Evolutionary conservation across 148 eudicot genomes (phyloP).

Genomic region (Amaranthus cruentus): DNA sequence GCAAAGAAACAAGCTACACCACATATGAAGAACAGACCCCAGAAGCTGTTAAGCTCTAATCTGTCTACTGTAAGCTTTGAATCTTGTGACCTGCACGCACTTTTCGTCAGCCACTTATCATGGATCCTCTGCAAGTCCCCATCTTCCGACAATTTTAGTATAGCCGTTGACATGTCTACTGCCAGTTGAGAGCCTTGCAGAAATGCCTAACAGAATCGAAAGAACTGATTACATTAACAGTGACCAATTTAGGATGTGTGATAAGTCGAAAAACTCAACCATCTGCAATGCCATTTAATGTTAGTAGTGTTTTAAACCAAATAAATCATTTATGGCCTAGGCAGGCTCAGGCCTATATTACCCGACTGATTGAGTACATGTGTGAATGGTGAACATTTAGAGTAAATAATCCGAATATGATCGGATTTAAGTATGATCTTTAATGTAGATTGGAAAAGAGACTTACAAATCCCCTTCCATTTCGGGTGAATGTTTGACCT

Average conservation of each 20-base stretch:
- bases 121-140: conserved; percentile 63
- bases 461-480: conserved; percentile 87
- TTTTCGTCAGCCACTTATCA: conserved; percentile 54
- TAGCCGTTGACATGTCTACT: conserved; percentile 55
- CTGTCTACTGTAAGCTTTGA: conserved; percentile 39
- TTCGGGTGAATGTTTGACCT: conserved; percentile 63
- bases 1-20: conserved; percentile 24
- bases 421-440: too few relatives aligned
- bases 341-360: too few relatives aligned
- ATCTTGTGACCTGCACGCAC: conserved; percentile 47
- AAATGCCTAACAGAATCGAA: conserved; percentile 35
- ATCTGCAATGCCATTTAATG: too few relatives aligned
- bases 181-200: conserved; percentile 57
- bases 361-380: too few relatives aligned
- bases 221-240: too few relatives aligned
- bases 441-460: conserved; percentile 3
- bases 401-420: too few relatives aligned
- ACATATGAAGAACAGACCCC: conserved; percentile 59
- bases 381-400: too few relatives aligned
- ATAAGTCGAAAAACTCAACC: too few relatives aligned
- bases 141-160: conserved; percentile 46
- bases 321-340: too few relatives aligned
- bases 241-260: too few relatives aligned
- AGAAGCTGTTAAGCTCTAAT: conserved; percentile 55
- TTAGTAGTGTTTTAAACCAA: too few relatives aligned